These are phyloP conservation scores for Pyricularia pennisetigena DNA, from an alignment of 2,329 filamentous ascomycete species.

Conservation along the genomic window DNA sequence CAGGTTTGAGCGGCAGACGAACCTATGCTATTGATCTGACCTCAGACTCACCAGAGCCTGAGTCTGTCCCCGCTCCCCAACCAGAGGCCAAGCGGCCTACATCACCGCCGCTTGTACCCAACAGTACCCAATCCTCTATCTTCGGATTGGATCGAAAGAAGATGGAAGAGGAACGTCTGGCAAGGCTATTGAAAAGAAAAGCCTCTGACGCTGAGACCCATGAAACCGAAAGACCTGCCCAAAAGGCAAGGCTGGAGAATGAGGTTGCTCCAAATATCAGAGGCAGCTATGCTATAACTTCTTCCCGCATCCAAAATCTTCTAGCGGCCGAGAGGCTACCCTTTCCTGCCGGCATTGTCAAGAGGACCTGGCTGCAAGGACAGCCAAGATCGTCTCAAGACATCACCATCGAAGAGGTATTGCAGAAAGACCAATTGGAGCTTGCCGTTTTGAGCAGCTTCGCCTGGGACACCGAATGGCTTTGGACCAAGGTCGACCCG, in stretches of 20 bases:
- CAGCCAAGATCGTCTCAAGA: constrained; percentile 55
- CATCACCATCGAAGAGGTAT: constrained; percentile 79
- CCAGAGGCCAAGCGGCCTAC: neutral
- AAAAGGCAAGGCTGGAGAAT: neutral
- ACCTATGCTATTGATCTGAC: constrained; percentile 13
- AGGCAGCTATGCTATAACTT: no score
- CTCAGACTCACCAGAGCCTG: constrained; percentile 1
- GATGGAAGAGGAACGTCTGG: constrained; percentile 79
- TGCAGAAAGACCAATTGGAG: constrained; percentile 62
- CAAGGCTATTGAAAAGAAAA: constrained; percentile 51
- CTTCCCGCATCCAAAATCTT: neutral
- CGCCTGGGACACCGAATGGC: constrained; percentile 75
- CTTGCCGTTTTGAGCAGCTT: constrained; percentile 80
- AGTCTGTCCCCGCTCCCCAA: constrained; percentile 1
- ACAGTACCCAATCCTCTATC: constrained; percentile 22
- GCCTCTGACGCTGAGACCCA: constrained; percentile 4
- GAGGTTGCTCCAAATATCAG: neutral
- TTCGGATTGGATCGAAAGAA: constrained; percentile 61
- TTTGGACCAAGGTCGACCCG: constrained; percentile 60
- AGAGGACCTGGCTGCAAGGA: constrained; percentile 68
- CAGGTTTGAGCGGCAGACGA: neutral
- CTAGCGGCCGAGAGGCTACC: constrained; percentile 18
- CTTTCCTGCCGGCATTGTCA: constrained; percentile 55
- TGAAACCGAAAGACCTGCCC: constrained; percentile 6
- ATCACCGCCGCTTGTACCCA: neutral